Evolutionary conservation across 2,329 filamentous ascomycete species (phyloP).

Genomic region (Hortaea werneckii): DNA sequence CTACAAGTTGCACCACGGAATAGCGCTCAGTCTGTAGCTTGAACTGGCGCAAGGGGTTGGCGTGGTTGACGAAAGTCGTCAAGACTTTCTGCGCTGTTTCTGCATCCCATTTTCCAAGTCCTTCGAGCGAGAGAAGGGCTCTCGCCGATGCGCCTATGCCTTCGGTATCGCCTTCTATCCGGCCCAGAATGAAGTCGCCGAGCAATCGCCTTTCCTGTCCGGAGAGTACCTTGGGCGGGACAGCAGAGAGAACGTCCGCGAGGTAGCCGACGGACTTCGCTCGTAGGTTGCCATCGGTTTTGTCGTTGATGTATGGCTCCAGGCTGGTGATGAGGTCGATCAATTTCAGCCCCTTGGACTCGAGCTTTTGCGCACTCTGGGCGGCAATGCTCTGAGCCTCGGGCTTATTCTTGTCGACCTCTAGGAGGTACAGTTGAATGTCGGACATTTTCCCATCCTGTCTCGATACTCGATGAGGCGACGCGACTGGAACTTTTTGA

Average conservation of each 20-base stretch:
- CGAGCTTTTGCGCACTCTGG: conserved; percentile 39
- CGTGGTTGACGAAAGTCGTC: conserved; percentile 40
- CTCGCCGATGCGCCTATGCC: conserved; percentile 48
- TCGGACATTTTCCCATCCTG: conserved; percentile 36
- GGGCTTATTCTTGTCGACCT: conserved; percentile 38
- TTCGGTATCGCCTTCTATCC: conserved; percentile 47
- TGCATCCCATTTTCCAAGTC: conserved; percentile 49
- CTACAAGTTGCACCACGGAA: conserved; percentile 51
- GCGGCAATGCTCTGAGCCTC: conserved; percentile 35
- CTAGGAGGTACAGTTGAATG: conserved; percentile 42
- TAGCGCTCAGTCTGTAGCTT: conserved; percentile 53
- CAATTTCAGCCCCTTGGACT: conserved; percentile 50
- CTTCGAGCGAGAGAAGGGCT: conserved; percentile 49
- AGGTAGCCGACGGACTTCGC: conserved; percentile 47
- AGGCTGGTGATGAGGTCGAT: conserved; percentile 54
- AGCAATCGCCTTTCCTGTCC: conserved; percentile 52
- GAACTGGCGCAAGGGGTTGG: conserved; percentile 50
- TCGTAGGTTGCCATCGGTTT: conserved; percentile 48
- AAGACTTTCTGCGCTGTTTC: conserved; percentile 46
- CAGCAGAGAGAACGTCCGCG: conserved; percentile 39
- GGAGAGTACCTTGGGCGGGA: conserved; percentile 46
- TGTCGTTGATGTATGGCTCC: conserved; percentile 56
- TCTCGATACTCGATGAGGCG: background rate
- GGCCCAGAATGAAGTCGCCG: conserved; percentile 54
- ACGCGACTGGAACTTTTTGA: background rate